Evolutionary conservation across 169 alveolate genomes (phyloP).

Genomic region (Eimeria necatrix): DNA sequence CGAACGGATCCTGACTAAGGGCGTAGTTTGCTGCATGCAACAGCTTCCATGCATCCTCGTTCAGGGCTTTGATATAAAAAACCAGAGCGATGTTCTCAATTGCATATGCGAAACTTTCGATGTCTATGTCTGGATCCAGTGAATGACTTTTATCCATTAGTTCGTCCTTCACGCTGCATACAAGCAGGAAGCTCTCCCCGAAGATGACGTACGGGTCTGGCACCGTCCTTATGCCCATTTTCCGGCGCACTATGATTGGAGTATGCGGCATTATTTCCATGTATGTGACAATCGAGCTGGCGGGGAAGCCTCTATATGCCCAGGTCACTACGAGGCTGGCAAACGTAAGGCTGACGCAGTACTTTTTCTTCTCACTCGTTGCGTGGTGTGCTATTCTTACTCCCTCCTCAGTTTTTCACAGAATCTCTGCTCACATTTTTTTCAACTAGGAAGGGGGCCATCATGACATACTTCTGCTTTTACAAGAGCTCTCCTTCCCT

Average conservation of each 20-base stretch:
- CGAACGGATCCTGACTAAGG: too few relatives aligned
- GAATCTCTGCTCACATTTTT: too few relatives aligned
- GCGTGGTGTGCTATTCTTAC: not conserved
- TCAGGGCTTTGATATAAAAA: not conserved
- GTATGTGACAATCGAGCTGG: slow-evolving; percentile 68
- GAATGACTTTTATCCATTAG: too few relatives aligned
- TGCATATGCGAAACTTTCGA: too few relatives aligned
- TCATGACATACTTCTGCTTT: too few relatives aligned
- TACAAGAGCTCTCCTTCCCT: too few relatives aligned
- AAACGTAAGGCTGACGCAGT: slow-evolving; percentile 25
- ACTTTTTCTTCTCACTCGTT: not conserved
- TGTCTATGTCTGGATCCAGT: too few relatives aligned
- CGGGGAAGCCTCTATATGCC: slow-evolving; percentile 68
- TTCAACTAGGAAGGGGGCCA: too few relatives aligned
- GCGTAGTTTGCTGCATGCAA: slow-evolving; percentile 5
- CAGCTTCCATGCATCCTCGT: not conserved
- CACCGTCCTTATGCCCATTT: slow-evolving; percentile 73
- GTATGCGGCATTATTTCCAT: slow-evolving; percentile 32
- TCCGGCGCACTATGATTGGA: slow-evolving; percentile 73
- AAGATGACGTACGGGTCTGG: slow-evolving; percentile 73
- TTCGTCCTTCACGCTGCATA: too few relatives aligned
- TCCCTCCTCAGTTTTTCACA: not conserved
- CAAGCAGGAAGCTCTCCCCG: not conserved
- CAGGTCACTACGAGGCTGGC: slow-evolving; percentile 38
- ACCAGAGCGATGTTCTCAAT: too few relatives aligned